Evolutionary conservation across 2,329 filamentous ascomycete genomes (phyloP).

Genomic region (Cryphonectria carpinicola): DNA sequence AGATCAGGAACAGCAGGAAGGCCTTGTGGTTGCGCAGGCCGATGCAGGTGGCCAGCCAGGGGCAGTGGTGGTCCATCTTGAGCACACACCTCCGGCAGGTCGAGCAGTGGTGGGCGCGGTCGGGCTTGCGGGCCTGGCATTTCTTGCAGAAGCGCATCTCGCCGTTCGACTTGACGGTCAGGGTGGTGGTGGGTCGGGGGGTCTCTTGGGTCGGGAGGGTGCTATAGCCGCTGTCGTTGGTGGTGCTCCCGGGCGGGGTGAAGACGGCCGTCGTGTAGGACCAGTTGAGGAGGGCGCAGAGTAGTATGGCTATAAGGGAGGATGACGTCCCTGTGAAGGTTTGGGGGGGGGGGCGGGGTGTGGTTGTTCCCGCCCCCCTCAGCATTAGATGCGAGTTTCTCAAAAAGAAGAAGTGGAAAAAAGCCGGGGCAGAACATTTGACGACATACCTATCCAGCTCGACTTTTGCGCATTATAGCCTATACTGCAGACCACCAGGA

Average conservation of each 20-base stretch:
- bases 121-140: slow-evolving; percentile 91
- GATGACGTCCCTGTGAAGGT: slow-evolving; percentile 51
- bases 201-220: slow-evolving; percentile 76
- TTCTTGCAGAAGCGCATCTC: slow-evolving; percentile 94
- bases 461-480: slow-evolving; percentile 60
- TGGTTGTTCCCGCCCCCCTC: too few relatives aligned
- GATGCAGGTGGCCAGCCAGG: slow-evolving; percentile 95
- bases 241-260: slow-evolving; percentile 79
- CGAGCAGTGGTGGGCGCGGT: slow-evolving; percentile 95
- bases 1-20: slow-evolving; percentile 89
- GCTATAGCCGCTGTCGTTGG: slow-evolving; percentile 71
- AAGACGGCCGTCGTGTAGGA: slow-evolving; percentile 94
- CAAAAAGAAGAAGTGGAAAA: too few relatives aligned
- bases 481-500: slow-evolving; percentile 82
- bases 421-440: too few relatives aligned
- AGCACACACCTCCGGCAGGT: slow-evolving; percentile 92
- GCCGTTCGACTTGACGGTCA: slow-evolving; percentile 92
- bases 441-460: slow-evolving; percentile 60
- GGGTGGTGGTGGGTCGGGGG: slow-evolving; percentile 65
- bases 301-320: slow-evolving; percentile 66
- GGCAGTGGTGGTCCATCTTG: slow-evolving; percentile 99
- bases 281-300: slow-evolving; percentile 82
- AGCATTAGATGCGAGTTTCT: too few relatives aligned
- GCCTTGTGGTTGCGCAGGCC: slow-evolving; percentile 94
- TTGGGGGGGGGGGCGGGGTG: not conserved